Evolutionary conservation across 345 rosid species (phyloP), one percentile per base, ranked within the genome.

Genomic region (Atalantia buxifolia): DNA sequence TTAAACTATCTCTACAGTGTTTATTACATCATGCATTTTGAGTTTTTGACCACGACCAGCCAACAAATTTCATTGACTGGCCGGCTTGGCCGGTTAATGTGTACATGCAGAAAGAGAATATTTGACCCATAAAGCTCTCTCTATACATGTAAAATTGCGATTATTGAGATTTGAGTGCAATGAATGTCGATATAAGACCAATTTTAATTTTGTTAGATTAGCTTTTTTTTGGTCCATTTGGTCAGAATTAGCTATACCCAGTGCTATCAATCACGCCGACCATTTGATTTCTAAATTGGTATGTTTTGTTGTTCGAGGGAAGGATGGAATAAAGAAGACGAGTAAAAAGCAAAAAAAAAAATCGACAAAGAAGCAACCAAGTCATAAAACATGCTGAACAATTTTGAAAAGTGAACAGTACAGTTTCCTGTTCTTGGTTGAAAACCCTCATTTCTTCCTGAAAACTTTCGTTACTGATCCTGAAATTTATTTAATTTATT

Each of bases 1-100:
- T 25, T 10, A 31, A 3, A 71, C 50, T 33, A 22, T 45, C 5
- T 12, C 16, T n/a, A 22, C 13, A 59, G 8, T 4, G 9, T 40
- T 56, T 14, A 64, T 38, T 73, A 4, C 21, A 12, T 63, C 27
- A 50, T 33, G 63, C 12, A 31, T 31, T 45, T 76, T n/a, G n/a
- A n/a, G n/a, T n/a, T n/a, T n/a, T n/a, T 76, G 78, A 76, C 71
- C 33, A 33, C 21, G 78, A 65, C 71, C 71, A 33, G 33, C 71
- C 71, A 76, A 76, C 71, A 76, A 65, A 76, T 24, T 50, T 35
- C n/a, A n/a, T 64, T 64, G 62, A 64, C 78, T 75, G 25, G 4
- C n/a, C 33, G 19, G 31, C 22, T 13, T 14, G 2, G 4, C 45
- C 45, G 50, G 50, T 45, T 12, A 7, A 16, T 56, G 27, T 10